A percentile compares a stretch with the other conserved stretches of the same genome.
Evolutionary conservation across 352 stramenopile species (phyloP).

Genomic region (Pythium folliculosum): DNA sequence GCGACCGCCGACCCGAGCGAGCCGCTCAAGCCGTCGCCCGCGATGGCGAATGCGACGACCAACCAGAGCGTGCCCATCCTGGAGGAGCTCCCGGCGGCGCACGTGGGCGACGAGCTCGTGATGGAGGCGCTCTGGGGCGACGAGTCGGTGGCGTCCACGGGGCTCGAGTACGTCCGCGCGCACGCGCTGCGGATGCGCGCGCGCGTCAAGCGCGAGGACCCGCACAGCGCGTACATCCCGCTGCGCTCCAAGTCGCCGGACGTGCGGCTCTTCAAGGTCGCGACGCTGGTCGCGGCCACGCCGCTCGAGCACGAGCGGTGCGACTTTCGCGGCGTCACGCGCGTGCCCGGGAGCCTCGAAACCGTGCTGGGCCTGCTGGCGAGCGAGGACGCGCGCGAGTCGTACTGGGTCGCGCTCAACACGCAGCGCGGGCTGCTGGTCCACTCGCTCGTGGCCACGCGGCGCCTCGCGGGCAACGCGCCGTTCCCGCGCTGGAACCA

Average conservation of each 20-base stretch:
- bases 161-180: conserved; percentile 55
- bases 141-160: conserved; percentile 34
- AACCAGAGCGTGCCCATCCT: conserved; percentile 12
- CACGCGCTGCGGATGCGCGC: conserved; percentile 52
- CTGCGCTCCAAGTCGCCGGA: conserved; percentile 59
- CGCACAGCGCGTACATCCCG: conserved; percentile 49
- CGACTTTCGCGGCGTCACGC: conserved; percentile 72
- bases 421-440: conserved; percentile 62
- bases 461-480: conserved; percentile 31
- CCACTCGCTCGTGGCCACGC: conserved; percentile 43
- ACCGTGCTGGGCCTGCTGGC: conserved; percentile 58
- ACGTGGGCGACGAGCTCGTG: conserved; percentile 37
- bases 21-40: conserved; percentile 4
- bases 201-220: conserved; percentile 49
- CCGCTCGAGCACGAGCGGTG: conserved; percentile 37
- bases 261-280: conserved; percentile 63
- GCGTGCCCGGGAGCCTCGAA: conserved; percentile 59
- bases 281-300: conserved; percentile 22
- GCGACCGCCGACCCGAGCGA: background rate
- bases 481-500: conserved; percentile 68
- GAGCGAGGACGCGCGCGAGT: conserved; percentile 57
- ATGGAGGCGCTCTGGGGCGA: conserved; percentile 42
- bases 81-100: conserved; percentile 8
- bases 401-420: conserved; percentile 76
- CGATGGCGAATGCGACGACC: no score